Percentiles rank a stretch among this genome's conserved stretches.
Evolutionary conservation across 805 yeast genomes (phyloP).

Genomic region (Nakazawaea peltata): DNA sequence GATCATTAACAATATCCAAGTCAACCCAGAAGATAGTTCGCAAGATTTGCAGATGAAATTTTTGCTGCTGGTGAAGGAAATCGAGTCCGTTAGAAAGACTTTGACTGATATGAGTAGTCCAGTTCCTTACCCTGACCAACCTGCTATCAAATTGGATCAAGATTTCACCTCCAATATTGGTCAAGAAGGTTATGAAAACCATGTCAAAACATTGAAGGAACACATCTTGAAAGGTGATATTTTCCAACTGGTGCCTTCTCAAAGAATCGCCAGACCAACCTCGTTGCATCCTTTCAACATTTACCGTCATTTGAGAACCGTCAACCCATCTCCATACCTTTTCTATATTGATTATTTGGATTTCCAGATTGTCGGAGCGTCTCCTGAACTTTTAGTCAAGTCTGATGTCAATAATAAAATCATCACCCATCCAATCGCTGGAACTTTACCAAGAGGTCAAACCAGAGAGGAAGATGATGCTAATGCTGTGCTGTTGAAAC

Average conservation of each 20-base stretch:
- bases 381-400: constrained; percentile 90
- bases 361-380: constrained; percentile 94
- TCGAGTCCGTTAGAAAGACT: constrained; percentile 43
- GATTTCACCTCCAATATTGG: constrained; percentile 85
- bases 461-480: constrained; percentile 88
- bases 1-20: constrained; percentile 70
- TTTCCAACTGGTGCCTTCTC: constrained; percentile 97
- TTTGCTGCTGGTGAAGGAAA: constrained; percentile 45
- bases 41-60: constrained; percentile 36
- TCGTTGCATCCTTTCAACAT: constrained; percentile 94
- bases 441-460: constrained; percentile 86
- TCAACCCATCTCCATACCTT: constrained; percentile 95
- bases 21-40: constrained; percentile 25
- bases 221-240: constrained; percentile 91
- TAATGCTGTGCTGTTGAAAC: constrained; percentile 64
- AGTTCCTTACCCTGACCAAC: constrained; percentile 65
- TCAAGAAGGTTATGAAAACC: constrained; percentile 83
- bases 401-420: constrained; percentile 65
- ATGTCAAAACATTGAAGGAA: constrained; percentile 64
- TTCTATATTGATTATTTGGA: constrained; percentile 88
- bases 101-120: constrained; percentile 36
- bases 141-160: constrained; percentile 58
- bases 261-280: constrained; percentile 92
- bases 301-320: constrained; percentile 88
- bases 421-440: constrained; percentile 96